Evolutionary conservation across 2,329 filamentous ascomycete genomes (phyloP), one percentile per base, ranked within the genome.

Genomic region (Colletotrichum gloeosporioides): DNA sequence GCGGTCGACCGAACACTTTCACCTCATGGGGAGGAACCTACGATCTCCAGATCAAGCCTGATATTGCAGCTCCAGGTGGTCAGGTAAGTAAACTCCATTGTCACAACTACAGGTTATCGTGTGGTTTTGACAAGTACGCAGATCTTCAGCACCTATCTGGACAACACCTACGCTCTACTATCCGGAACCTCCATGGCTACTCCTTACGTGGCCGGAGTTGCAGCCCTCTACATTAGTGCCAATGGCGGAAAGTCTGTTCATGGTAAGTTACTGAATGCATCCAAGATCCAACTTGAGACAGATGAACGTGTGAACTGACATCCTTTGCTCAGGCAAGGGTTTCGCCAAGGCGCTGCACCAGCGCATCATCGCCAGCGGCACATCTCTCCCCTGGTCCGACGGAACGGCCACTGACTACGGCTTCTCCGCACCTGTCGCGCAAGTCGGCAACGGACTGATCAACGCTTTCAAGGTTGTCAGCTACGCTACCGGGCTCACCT

Each of bases 131-230:
- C 6, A 16, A 22, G 0, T 16, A 2, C 9, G 2, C 7, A 77
- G 68, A 80, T 81, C 61, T 83, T 87, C 59, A 86, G 86, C 16
- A 88, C 87, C 6, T 89, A 85, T 65, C 84, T 86, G 4, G 80
- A 69, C 22, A 59, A 84, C 27, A 79, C 77, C 3, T 82, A 82
- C 57, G 83, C 83, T 10, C 82, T 89, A 4, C 81, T 87, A 16
- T 86, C 83, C 57, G 88, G 88, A 59, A 90, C 88, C 1, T 88
- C 86, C 3, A 89, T 89, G 88, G 86, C 87, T 4, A 84, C 84
- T 29, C 87, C 87, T 1, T 87, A 87, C 69, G 82, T 88, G 7
- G 87, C 87, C 25, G 87, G 86, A 32, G 82, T 85, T 61, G 83
- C 84, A 8, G 84, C 84, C n/a, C 80, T 86, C 18, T 85, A 83